Conservation (phyloP, 2,329 filamentous ascomycete species). For the Diplodia seriata region DNA sequence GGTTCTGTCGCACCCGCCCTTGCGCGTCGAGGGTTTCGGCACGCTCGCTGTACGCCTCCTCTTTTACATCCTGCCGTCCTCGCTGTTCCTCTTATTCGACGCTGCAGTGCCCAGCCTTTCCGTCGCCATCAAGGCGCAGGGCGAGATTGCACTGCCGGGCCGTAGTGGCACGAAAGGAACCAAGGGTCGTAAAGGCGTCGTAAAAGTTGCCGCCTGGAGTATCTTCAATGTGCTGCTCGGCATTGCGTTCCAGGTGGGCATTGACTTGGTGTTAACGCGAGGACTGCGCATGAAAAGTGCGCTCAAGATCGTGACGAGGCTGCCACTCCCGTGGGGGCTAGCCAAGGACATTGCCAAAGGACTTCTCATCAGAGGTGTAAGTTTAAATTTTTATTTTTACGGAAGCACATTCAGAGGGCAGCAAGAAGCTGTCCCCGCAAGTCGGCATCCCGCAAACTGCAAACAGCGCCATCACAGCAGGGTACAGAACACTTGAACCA, state of each 20-base stretch:
- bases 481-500: too few relatives aligned
- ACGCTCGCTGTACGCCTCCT: slow-evolving; percentile 70
- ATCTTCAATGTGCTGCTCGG: slow-evolving; percentile 63
- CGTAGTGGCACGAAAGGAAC: slow-evolving; percentile 50
- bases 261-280: slow-evolving; percentile 64
- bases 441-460: too few relatives aligned
- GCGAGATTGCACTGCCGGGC: slow-evolving; percentile 57
- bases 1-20: slow-evolving; percentile 75
- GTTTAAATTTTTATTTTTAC: slow-evolving; percentile 33
- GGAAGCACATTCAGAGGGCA: neutral
- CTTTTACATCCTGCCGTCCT: slow-evolving; percentile 76
- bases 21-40: slow-evolving; percentile 77
- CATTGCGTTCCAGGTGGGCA: slow-evolving; percentile 59
- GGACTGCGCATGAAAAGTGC: slow-evolving; percentile 62
- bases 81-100: slow-evolving; percentile 77
- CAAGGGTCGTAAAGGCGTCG: slow-evolving; percentile 47
- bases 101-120: slow-evolving; percentile 71
- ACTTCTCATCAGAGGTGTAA: slow-evolving; percentile 64
- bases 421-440: neutral
- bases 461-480: too few relatives aligned
- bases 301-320: slow-evolving; percentile 65
- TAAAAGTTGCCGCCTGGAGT: slow-evolving; percentile 54
- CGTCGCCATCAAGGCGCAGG: slow-evolving; percentile 72
- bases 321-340: slow-evolving; percentile 70
- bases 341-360: slow-evolving; percentile 61